Conservation (phyloP, 2,329 filamentous ascomycete genomes). For the Fusarium pseudonygamai region DNA sequence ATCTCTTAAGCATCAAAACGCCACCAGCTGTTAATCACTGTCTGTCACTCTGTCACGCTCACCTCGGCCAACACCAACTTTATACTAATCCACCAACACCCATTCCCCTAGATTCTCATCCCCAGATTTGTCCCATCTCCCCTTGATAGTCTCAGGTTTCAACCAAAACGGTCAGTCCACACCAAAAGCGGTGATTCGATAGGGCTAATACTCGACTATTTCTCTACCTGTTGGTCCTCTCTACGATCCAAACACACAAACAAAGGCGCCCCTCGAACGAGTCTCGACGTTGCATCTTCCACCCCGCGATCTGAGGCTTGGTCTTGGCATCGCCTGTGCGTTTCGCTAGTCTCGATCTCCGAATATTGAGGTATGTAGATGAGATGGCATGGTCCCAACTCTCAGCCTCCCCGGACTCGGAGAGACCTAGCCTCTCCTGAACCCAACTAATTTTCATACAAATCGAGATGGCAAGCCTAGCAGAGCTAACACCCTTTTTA, state of each 20-base stretch:
- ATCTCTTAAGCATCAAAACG: background rate
- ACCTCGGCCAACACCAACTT: background rate
- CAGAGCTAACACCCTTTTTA: background rate
- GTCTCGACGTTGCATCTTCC: background rate
- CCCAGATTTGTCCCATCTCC: background rate
- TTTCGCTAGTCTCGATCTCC: background rate
- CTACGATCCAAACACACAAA: background rate
- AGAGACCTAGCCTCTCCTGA: background rate
- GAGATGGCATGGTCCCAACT: background rate
- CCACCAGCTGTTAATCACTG: background rate
- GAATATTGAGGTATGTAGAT: background rate
- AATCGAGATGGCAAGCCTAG: background rate
- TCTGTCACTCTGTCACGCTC: background rate
- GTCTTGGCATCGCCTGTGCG: background rate
- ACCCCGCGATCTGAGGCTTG: background rate
- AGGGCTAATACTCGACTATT: background rate
- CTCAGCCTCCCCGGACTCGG: background rate
- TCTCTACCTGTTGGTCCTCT: background rate
- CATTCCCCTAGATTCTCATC: background rate
- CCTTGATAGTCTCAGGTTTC: background rate
- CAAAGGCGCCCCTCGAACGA: background rate
- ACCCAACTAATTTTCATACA: background rate
- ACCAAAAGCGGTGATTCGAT: background rate
- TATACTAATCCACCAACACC: background rate
- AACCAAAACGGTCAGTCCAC: background rate